Percentiles rank a stretch among this genome's conserved stretches.
These are phyloP conservation scores for Hygrocybe punicea DNA, from an alignment of 768 basidiomycete genomes.

Conservation along the genomic window DNA sequence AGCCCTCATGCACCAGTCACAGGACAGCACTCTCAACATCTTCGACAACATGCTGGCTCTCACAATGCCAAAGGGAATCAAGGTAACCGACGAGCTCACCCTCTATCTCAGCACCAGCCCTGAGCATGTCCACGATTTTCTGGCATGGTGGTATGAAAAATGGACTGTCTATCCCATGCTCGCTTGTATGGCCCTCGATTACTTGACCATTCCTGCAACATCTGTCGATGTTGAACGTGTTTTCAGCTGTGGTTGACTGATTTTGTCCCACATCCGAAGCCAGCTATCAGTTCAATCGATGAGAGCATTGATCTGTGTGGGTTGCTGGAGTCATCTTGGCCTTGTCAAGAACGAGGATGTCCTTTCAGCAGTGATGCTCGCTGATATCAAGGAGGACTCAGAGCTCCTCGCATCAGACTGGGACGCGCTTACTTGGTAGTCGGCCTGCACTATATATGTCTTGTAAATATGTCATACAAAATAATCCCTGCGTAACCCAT, in stretches of 20 bases:
- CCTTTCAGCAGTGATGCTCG: background rate
- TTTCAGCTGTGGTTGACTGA: conserved; percentile 22
- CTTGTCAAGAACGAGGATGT: conserved; percentile 7
- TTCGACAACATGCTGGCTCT: conserved; percentile 13
- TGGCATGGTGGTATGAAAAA: conserved; percentile 22
- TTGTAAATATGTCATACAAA: background rate
- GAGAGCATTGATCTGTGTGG: conserved; percentile 21
- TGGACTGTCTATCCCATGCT: conserved; percentile 15
- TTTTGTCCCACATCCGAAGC: conserved; percentile 19
- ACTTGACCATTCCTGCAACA: conserved; percentile 20
- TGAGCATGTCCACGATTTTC: conserved; percentile 15
- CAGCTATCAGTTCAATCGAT: conserved; percentile 17
- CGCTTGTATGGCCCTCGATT: conserved; percentile 28
- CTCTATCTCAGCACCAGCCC: conserved; percentile 18
- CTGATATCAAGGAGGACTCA: background rate
- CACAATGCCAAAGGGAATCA: background rate
- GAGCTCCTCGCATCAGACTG: background rate
- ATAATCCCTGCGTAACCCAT: background rate
- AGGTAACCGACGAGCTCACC: conserved; percentile 13
- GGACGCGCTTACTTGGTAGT: background rate
- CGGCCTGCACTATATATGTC: background rate
- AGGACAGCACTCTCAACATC: conserved; percentile 15
- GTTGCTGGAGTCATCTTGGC: conserved; percentile 15
- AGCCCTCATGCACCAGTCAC: background rate
- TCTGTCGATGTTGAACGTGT: conserved; percentile 27